Evolutionary conservation across 1,284 basidiomycete genomes (phyloP).

Genomic region (Ceratobasidium papillatum): DNA sequence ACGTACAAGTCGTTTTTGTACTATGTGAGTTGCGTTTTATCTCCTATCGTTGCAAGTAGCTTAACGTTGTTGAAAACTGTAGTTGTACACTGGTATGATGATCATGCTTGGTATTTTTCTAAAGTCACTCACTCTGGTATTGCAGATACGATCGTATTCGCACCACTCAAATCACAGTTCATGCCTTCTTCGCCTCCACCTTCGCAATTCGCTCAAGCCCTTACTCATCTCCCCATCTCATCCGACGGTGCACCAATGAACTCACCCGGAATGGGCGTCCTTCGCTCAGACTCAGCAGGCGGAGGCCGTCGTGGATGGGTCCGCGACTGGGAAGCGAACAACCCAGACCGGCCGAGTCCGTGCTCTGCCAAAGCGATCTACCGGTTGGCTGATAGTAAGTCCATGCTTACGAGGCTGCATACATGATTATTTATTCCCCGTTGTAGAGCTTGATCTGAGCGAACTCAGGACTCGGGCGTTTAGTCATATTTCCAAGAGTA

Average conservation of each 20-base stretch:
- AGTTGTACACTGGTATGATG: slow-evolving; percentile 8
- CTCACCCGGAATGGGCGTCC: slow-evolving; percentile 20
- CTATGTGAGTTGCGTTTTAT: slow-evolving; percentile 63
- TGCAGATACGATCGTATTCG: slow-evolving; percentile 84
- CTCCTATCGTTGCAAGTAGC: neutral
- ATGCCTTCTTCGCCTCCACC: slow-evolving; percentile 45
- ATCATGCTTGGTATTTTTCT: slow-evolving; percentile 16
- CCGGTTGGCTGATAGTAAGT: slow-evolving; percentile 81
- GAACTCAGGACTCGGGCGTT: slow-evolving; percentile 76
- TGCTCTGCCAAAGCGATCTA: slow-evolving; percentile 91
- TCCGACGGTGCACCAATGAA: slow-evolving; percentile 44
- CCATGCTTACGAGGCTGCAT: neutral
- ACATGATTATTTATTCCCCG: slow-evolving; percentile 1
- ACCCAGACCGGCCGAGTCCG: slow-evolving; percentile 72
- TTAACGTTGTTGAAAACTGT: neutral
- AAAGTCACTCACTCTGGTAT: slow-evolving; percentile 67
- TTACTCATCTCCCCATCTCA: slow-evolving; percentile 41
- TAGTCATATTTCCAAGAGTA: slow-evolving; percentile 77
- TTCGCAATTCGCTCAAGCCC: slow-evolving; percentile 59
- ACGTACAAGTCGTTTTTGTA: slow-evolving; percentile 87
- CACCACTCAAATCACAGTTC: slow-evolving; percentile 75
- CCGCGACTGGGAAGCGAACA: slow-evolving; percentile 64
- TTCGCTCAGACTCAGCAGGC: slow-evolving; percentile 40
- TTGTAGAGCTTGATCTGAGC: slow-evolving; percentile 68
- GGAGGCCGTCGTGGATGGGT: slow-evolving; percentile 67